Conservation (phyloP, 169 alveolate genomes). For the Theileria annulata region DNA sequence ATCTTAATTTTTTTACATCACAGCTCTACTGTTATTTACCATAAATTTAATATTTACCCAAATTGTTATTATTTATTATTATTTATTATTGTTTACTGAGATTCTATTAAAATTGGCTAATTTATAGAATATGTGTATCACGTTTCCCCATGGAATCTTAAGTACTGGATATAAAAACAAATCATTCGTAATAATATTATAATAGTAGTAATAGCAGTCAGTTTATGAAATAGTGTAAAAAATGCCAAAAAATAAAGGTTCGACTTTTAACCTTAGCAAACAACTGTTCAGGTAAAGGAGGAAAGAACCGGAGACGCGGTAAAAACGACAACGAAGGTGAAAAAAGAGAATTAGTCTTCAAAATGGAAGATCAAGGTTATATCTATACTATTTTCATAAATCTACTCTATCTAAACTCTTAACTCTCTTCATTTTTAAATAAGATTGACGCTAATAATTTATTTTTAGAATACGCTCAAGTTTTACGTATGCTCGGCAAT, state of each 20-base stretch:
- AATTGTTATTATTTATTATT: not conserved
- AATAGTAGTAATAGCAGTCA: no score
- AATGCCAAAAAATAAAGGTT: constrained; percentile 88
- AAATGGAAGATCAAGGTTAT: constrained; percentile 94
- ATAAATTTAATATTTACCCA: no score
- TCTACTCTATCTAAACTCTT: not conserved
- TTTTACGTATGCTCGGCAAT: constrained; percentile 95
- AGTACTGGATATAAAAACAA: not conserved
- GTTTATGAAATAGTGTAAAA: not conserved
- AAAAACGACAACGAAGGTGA: constrained; percentile 93
- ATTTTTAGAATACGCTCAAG: constrained; percentile 92
- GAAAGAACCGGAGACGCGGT: constrained; percentile 96
- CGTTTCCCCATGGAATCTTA: not conserved
- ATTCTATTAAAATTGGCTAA: not conserved
- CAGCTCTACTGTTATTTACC: not conserved
- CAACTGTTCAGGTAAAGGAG: constrained; percentile 92
- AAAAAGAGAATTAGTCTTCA: constrained; percentile 92
- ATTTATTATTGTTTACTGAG: not conserved
- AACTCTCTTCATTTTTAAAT: not conserved
- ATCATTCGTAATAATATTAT: not conserved
- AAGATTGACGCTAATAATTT: not conserved
- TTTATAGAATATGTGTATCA: not conserved
- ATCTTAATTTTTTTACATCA: not conserved
- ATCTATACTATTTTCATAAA: not conserved
- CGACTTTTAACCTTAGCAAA: not conserved